Percentiles rank a stretch among this genome's conserved stretches.
Evolutionary conservation across 352 stramenopile species (phyloP).

Genomic region (Phytophthora pluvialis): DNA sequence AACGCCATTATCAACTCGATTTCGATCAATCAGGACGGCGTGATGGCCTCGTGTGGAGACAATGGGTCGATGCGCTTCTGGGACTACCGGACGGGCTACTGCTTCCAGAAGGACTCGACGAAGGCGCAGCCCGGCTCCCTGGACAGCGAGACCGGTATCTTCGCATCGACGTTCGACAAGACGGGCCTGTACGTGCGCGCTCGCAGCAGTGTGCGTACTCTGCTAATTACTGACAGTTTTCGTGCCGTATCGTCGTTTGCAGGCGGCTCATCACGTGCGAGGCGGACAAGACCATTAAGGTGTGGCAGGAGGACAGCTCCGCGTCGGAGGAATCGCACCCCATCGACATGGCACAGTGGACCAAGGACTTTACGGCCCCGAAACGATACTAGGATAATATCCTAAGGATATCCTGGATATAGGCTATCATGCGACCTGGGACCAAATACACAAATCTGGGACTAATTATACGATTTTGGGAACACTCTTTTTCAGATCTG

Average conservation of each 20-base stretch:
- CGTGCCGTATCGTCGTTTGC: conserved; percentile 48
- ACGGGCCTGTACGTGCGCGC: conserved; percentile 87
- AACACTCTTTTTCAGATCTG: conserved; percentile 6
- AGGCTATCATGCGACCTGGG: no score
- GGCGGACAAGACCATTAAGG: conserved; percentile 99
- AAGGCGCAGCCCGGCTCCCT: conserved; percentile 96
- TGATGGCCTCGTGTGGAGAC: conserved; percentile 97
- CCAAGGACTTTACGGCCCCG: conserved; percentile 91
- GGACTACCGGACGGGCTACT: conserved; percentile 98
- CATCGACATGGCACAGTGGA: conserved; percentile 98
- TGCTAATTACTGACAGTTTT: conserved; percentile 9
- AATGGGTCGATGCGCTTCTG: conserved; percentile 98
- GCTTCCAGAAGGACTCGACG: conserved; percentile 96
- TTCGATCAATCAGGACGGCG: conserved; percentile 98
- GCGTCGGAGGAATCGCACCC: conserved; percentile 96
- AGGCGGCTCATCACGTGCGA: conserved; percentile 98
- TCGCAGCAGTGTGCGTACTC: not conserved
- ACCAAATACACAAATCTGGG: conserved; percentile 1
- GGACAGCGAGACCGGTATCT: conserved; percentile 98
- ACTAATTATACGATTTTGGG: not conserved
- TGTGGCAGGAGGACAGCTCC: conserved; percentile 97
- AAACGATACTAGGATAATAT: conserved; percentile 69
- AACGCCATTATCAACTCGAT: conserved; percentile 98
- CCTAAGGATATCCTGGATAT: no score
- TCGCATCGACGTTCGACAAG: conserved; percentile 97